Percentiles rank a stretch among this genome's conserved stretches.
These are phyloP conservation scores for Pichia sp. DNA, from an alignment of 1,139 yeast species.

Conservation along the genomic window DNA sequence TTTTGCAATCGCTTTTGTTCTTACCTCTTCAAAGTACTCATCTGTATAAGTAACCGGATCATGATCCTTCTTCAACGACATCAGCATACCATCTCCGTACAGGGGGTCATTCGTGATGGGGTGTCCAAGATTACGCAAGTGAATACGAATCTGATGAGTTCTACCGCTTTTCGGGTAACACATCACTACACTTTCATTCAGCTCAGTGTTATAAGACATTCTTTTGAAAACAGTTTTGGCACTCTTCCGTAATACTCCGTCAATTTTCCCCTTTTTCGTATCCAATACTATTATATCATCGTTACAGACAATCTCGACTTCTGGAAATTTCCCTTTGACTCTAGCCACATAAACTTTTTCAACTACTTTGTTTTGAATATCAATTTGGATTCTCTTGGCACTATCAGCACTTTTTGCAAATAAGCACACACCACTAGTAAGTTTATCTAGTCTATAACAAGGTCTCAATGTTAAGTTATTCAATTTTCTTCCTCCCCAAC, in stretches of 20 bases:
- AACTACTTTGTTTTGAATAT: slow-evolving; percentile 37
- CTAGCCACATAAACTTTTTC: slow-evolving; percentile 52
- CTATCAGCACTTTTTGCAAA: slow-evolving; percentile 43
- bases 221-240: slow-evolving; percentile 38
- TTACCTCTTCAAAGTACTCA: slow-evolving; percentile 18
- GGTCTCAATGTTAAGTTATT: slow-evolving; percentile 32
- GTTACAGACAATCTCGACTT: slow-evolving; percentile 12
- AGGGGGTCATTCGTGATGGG: slow-evolving; percentile 67
- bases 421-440: slow-evolving; percentile 67
- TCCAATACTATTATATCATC: slow-evolving; percentile 27
- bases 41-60: background rate
- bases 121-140: slow-evolving; percentile 52
- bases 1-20: slow-evolving; percentile 13
- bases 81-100: slow-evolving; percentile 30
- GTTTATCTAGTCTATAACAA: slow-evolving; percentile 64
- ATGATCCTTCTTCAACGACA: slow-evolving; percentile 2
- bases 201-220: slow-evolving; percentile 27
- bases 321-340: slow-evolving; percentile 54
- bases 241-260: slow-evolving; percentile 24
- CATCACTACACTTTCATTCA: slow-evolving; percentile 48
- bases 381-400: slow-evolving; percentile 38
- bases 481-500: slow-evolving; percentile 10
- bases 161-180: slow-evolving; percentile 70
- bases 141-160: slow-evolving; percentile 77
- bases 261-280: slow-evolving; percentile 25